phyloP scores from a whole-genome alignment of 306 rosid species.

The Senna tora region DNA sequence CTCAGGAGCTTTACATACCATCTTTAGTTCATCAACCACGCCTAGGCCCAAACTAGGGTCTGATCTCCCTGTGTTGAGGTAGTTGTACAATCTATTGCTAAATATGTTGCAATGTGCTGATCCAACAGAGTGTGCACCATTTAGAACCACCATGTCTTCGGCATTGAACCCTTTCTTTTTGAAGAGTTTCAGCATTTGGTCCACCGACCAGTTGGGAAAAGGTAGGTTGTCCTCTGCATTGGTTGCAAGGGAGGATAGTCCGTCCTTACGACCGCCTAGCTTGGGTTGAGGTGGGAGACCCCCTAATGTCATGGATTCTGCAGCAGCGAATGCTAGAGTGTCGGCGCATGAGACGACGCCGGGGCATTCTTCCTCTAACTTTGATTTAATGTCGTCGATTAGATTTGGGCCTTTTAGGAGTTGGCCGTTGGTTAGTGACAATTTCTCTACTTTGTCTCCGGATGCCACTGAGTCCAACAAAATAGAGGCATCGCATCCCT shows the following conservation, averaged over 20 bases:
- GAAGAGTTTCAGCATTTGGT: conserved; percentile 39
- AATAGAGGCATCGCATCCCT: conserved; percentile 92
- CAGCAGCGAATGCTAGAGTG: conserved; percentile 47
- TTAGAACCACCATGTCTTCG: conserved; percentile 60
- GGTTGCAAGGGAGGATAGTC: conserved; percentile 43
- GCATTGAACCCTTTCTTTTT: conserved; percentile 39
- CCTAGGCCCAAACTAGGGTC: conserved; percentile 38
- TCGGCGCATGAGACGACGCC: conserved; percentile 73
- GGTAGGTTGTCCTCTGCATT: conserved; percentile 48
- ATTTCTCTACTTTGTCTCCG: conserved; percentile 56
- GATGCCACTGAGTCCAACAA: conserved; percentile 51
- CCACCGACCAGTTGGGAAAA: conserved; percentile 28
- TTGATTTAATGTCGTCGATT: conserved; percentile 61
- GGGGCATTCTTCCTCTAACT: conserved; percentile 62
- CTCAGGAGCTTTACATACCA: conserved; percentile 31
- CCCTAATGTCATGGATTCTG: conserved; percentile 41
- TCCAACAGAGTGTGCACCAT: conserved; percentile 78
- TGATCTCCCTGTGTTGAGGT: neutral
- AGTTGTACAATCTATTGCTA: conserved; percentile 45
- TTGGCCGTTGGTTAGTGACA: conserved; percentile 43
- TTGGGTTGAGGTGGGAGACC: conserved; percentile 39
- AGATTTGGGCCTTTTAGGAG: conserved; percentile 54
- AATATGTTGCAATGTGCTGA: conserved; percentile 43
- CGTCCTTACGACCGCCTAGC: conserved; percentile 60
- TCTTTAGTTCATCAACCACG: conserved; percentile 21